phyloP scores from a whole-genome alignment of 1,139 yeast species.

The Candida buenavistaensis region DNA sequence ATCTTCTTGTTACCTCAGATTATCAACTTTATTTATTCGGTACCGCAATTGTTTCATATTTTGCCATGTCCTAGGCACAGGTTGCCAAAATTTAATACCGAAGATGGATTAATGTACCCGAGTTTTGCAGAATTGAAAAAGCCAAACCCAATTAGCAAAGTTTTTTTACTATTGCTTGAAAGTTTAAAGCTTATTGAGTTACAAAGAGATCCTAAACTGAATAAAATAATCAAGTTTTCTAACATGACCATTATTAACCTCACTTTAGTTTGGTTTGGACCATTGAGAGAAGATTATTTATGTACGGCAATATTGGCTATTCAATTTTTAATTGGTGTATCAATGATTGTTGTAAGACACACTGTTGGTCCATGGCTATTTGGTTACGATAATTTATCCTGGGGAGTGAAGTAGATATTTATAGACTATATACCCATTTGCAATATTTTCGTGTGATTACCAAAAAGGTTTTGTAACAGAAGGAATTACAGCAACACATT shows the following conservation, averaged over 20 bases:
- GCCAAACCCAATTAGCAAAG: slow-evolving; percentile 18
- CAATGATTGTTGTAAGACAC: slow-evolving; percentile 75
- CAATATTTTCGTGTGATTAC: neutral
- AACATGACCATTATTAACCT: slow-evolving; percentile 88
- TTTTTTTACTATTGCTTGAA: slow-evolving; percentile 37
- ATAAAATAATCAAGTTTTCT: slow-evolving; percentile 52
- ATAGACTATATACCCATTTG: neutral
- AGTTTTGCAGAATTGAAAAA: slow-evolving; percentile 35
- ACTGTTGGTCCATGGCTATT: slow-evolving; percentile 82
- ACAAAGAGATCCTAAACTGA: slow-evolving; percentile 30
- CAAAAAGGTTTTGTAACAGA: too few relatives aligned
- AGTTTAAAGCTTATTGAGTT: slow-evolving; percentile 52
- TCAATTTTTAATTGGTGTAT: slow-evolving; percentile 67
- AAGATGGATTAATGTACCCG: slow-evolving; percentile 78
- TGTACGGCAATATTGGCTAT: slow-evolving; percentile 57
- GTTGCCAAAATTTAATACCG: slow-evolving; percentile 69
- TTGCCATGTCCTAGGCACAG: slow-evolving; percentile 97
- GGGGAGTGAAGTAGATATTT: slow-evolving; percentile 39
- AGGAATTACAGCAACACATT: slow-evolving; percentile 7
- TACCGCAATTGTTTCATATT: slow-evolving; percentile 82
- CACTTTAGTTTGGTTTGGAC: slow-evolving; percentile 82
- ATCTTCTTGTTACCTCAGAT: slow-evolving; percentile 89
- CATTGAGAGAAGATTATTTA: slow-evolving; percentile 77
- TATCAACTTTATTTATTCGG: slow-evolving; percentile 81
- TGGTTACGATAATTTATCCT: slow-evolving; percentile 78